Percentiles rank a stretch among this genome's conserved stretches.
phyloP scores from a whole-genome alignment of 1,139 yeast species.

The Sugiyamaella pinicola region DNA sequence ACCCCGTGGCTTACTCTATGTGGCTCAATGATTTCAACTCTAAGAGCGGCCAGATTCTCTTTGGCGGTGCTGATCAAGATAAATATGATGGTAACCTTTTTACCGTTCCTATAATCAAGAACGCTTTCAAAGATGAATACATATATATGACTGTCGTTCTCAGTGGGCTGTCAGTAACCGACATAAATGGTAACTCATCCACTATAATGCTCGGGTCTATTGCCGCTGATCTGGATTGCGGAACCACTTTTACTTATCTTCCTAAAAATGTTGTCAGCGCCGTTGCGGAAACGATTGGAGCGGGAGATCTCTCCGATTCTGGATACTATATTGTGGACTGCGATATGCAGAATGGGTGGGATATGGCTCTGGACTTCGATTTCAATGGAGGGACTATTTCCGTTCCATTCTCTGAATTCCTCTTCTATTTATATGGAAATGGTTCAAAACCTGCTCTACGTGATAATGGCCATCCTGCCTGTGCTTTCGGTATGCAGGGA shows the following conservation, averaged over 20 bases:
- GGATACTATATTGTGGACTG: conserved; percentile 28
- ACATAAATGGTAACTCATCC: conserved; percentile 14
- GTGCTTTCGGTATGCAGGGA: conserved; percentile 5
- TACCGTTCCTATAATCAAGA: conserved; percentile 33
- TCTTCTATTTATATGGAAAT: conserved; percentile 25
- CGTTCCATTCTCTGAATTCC: conserved; percentile 34
- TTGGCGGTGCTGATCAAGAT: conserved; percentile 61
- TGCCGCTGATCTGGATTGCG: conserved; percentile 39
- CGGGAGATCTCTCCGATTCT: conserved; percentile 20
- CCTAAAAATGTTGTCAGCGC: conserved; percentile 27
- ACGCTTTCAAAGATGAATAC: too few species aligned
- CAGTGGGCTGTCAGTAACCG: conserved; percentile 23
- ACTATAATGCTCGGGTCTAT: conserved; percentile 20
- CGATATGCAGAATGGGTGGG: conserved; percentile 33
- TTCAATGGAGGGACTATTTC: conserved; percentile 37
- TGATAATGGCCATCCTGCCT: conserved; percentile 24
- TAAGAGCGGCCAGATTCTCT: conserved; percentile 51
- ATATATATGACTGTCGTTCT: conserved; percentile 30
- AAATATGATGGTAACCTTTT: conserved; percentile 52
- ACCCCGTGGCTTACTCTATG: conserved; percentile 53
- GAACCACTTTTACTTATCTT: conserved; percentile 38
- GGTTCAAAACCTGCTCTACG: conserved; percentile 28
- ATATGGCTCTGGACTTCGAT: conserved; percentile 24
- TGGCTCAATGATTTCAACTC: conserved; percentile 50
- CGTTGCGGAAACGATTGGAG: conserved; percentile 34